These are phyloP conservation scores for Sicyos edulis DNA, from an alignment of 306 rosid species.

Conservation along the genomic window DNA sequence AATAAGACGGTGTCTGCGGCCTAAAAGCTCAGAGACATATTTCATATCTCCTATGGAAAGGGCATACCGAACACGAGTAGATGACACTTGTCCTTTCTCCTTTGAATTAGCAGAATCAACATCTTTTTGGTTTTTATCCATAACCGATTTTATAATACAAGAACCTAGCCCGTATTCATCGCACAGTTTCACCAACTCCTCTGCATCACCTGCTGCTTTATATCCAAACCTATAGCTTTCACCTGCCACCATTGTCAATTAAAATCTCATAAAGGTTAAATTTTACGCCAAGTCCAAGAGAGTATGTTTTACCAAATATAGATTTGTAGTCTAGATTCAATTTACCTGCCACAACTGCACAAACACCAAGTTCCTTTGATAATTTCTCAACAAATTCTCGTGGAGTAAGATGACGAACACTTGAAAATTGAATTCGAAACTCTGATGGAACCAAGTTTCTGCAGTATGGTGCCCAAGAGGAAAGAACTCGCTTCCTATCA, in stretches of 20 bases:
- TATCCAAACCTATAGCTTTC: conserved; percentile 94
- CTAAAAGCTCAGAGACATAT: conserved; percentile 78
- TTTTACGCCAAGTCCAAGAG: background rate
- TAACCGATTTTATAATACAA: conserved; percentile 73
- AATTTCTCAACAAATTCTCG: conserved; percentile 76
- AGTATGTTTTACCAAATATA: background rate
- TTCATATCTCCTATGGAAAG: conserved; percentile 73
- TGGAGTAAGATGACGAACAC: conserved; percentile 71
- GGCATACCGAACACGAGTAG: conserved; percentile 81
- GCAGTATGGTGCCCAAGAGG: conserved; percentile 76
- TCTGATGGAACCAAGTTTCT: conserved; percentile 59
- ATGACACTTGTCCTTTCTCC: conserved; percentile 88
- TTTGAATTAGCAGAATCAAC: conserved; percentile 37
- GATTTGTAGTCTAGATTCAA: background rate
- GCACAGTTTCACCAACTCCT: conserved; percentile 66
- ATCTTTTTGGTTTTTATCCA: conserved; percentile 58
- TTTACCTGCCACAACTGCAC: conserved; percentile 88
- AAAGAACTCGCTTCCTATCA: conserved; percentile 73
- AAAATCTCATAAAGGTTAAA: background rate
- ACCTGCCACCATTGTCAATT: conserved; percentile 48
- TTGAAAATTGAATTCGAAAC: conserved; percentile 64
- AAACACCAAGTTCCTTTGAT: conserved; percentile 64
- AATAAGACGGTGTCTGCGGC: conserved; percentile 67
- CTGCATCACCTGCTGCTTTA: conserved; percentile 83
- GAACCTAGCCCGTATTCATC: conserved; percentile 71